These are phyloP conservation scores for Geosmithia flava DNA, from an alignment of 2,329 filamentous ascomycete genomes.

Conservation along the genomic window DNA sequence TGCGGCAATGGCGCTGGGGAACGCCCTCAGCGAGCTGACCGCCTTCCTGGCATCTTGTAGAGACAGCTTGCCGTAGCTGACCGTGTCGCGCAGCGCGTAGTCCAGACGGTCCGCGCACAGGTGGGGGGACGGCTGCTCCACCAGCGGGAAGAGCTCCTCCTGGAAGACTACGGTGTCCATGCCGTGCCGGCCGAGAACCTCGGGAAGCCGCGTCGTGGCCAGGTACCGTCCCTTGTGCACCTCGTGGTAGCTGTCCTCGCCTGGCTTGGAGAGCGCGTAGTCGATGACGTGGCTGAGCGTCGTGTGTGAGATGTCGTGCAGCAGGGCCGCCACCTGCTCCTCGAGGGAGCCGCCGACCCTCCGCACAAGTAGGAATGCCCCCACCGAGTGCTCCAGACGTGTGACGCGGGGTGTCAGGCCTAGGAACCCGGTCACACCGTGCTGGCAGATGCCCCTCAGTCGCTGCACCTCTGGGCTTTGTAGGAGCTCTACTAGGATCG, in stretches of 20 bases:
- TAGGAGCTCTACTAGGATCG: constrained; percentile 21
- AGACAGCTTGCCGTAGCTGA: constrained; percentile 17
- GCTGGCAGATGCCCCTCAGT: constrained; percentile 20
- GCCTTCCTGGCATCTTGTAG: constrained; percentile 14
- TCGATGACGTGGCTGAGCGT: constrained; percentile 26
- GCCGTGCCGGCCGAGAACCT: constrained; percentile 17
- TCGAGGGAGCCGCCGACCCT: constrained; percentile 17
- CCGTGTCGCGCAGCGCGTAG: constrained; percentile 21
- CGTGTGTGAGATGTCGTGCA: constrained; percentile 26
- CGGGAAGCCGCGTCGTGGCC: constrained; percentile 16
- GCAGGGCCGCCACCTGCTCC: constrained; percentile 23
- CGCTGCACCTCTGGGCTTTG: constrained; percentile 16
- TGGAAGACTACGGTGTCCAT: constrained; percentile 17
- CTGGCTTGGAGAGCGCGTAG: constrained; percentile 19
- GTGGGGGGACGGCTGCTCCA: constrained; percentile 21
- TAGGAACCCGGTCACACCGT: constrained; percentile 21
- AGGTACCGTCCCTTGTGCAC: constrained; percentile 23
- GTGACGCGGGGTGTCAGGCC: constrained; percentile 19
- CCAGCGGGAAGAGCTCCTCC: constrained; percentile 22
- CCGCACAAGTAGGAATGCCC: constrained; percentile 23
- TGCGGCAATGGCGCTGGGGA: constrained; percentile 13
- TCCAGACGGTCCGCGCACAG: constrained; percentile 26
- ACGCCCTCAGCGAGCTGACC: constrained; percentile 13
- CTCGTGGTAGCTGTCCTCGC: constrained; percentile 24
- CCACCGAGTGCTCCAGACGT: constrained; percentile 25